These are phyloP conservation scores for Camillea tinctor DNA, from an alignment of 2,329 filamentous ascomycete species.

Conservation along the genomic window DNA sequence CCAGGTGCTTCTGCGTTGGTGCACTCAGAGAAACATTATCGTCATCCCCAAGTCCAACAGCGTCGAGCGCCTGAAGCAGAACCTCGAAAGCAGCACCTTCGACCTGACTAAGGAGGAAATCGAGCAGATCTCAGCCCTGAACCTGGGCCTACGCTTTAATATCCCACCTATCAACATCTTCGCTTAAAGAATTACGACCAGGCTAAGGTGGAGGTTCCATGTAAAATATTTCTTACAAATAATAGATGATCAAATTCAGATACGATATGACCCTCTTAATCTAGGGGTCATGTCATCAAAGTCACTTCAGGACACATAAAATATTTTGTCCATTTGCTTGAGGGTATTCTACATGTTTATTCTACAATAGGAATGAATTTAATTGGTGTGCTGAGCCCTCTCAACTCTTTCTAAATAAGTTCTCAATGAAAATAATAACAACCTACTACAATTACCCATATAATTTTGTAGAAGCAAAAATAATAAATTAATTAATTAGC, in stretches of 20 bases:
- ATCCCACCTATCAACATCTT: constrained; percentile 43
- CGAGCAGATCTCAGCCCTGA: constrained; percentile 49
- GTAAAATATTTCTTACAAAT: constrained; percentile 4
- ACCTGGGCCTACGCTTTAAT: constrained; percentile 56
- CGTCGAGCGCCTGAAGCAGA: constrained; percentile 48
- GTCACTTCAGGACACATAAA: too few species aligned
- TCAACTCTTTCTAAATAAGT: too few species aligned
- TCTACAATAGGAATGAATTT: too few species aligned
- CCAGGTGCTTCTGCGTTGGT: constrained; percentile 66
- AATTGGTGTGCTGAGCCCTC: too few species aligned
- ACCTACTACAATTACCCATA: too few species aligned
- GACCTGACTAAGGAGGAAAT: constrained; percentile 53
- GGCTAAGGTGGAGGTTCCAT: background rate
- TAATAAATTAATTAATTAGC: too few species aligned
- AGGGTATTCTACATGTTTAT: too few species aligned
- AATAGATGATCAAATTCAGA: background rate
- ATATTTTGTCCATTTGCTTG: too few species aligned
- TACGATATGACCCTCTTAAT: background rate
- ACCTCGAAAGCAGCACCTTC: constrained; percentile 54
- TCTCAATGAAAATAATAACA: too few species aligned
- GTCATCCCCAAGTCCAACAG: constrained; percentile 63
- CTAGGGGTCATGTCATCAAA: too few species aligned
- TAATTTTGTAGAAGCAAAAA: too few species aligned
- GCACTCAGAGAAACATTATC: constrained; percentile 59
- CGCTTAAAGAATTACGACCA: constrained; percentile 17